Evolutionary conservation across 2,329 filamentous ascomycete genomes (phyloP), one percentile per base, ranked within the genome.

Genomic region (Myriosclerotinia scirpicola): DNA sequence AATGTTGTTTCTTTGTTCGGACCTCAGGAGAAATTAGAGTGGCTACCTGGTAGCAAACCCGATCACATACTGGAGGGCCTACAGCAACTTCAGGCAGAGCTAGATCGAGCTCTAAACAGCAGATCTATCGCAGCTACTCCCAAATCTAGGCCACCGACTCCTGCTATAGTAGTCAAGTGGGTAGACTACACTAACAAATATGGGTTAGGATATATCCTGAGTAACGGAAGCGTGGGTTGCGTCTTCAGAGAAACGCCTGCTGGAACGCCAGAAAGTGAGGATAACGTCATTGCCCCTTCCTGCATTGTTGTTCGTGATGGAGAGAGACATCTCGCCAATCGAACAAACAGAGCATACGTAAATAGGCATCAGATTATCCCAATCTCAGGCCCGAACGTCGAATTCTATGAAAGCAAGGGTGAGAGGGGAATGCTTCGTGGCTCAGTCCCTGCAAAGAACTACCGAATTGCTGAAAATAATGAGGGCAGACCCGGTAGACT

Each of bases 131-230:
- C 86, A 26, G 81, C 87, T 64, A 79, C 87, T 59, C 83, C 82
- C 0, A 80, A 84, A 12, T 84, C 85, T 78, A 80, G 83, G 67
- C 78, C 82, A 69, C 77, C 83, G 65, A 77, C 89, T 75, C 83
- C 89, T 75, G 79, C 87, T 75, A 85, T 89, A 54, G 87, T 89
- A 15, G 85, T 89, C 14, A 92, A 93, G 75, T 95, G 91, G 91
- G 91, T 95, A 8, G 91, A 95, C 76, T 95, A 95, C 77, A 92
- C 90, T 67, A 92, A 93, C 78, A 93, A 93, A 76, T 92, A 93
- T 76, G 91, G 91, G 15, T 83, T 95, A 20, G 91, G 91, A 46
- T 95, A 94, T 74, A 92, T 94, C 67, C 81, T 95, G 64, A 91
- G 91, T 69, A 90, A 94, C 71, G 91, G 91, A 40, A 92, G 88